phyloP scores from a whole-genome alignment of 768 basidiomycete genomes.

The Leucosporidium scottii region DNA sequence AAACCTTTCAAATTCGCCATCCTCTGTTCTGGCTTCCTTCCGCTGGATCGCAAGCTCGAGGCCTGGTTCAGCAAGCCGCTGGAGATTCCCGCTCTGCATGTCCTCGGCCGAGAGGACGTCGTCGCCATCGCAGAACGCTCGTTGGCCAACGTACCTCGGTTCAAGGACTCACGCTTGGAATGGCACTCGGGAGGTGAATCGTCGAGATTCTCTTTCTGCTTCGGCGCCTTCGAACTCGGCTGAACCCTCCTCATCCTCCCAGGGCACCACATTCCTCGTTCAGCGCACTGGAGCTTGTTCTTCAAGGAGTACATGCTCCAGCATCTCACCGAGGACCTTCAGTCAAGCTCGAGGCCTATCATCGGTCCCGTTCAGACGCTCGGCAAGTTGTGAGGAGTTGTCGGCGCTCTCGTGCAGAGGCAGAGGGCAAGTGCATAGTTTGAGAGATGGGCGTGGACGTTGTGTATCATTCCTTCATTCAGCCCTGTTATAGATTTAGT shows the following conservation, averaged over 20 bases:
- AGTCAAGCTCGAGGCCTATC: too few relatives aligned
- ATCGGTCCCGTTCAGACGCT: too few relatives aligned
- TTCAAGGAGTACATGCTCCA: slow-evolving; percentile 52
- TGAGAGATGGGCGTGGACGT: too few relatives aligned
- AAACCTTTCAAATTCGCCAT: slow-evolving; percentile 28
- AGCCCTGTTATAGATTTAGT: too few relatives aligned
- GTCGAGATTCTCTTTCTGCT: neutral
- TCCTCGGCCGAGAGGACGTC: slow-evolving; percentile 63
- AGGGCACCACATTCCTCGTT: slow-evolving; percentile 81
- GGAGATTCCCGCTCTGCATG: slow-evolving; percentile 66
- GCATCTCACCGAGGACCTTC: too few relatives aligned
- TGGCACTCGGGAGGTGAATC: slow-evolving; percentile 69
- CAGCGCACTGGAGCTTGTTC: slow-evolving; percentile 67
- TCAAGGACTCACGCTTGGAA: slow-evolving; percentile 58
- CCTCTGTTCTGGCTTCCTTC: slow-evolving; percentile 25
- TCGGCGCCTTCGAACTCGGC: neutral
- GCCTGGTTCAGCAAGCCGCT: slow-evolving; percentile 36
- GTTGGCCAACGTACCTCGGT: slow-evolving; percentile 52
- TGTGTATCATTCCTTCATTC: too few relatives aligned
- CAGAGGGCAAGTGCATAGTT: too few relatives aligned
- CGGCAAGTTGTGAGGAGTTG: too few relatives aligned
- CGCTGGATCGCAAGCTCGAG: slow-evolving; percentile 14
- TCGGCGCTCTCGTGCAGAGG: too few relatives aligned
- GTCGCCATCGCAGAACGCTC: slow-evolving; percentile 56
- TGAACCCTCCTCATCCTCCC: too few relatives aligned